Evolutionary conservation across 2,329 filamentous ascomycete genomes (phyloP).

Genomic region (Cyphellophora attinorum): DNA sequence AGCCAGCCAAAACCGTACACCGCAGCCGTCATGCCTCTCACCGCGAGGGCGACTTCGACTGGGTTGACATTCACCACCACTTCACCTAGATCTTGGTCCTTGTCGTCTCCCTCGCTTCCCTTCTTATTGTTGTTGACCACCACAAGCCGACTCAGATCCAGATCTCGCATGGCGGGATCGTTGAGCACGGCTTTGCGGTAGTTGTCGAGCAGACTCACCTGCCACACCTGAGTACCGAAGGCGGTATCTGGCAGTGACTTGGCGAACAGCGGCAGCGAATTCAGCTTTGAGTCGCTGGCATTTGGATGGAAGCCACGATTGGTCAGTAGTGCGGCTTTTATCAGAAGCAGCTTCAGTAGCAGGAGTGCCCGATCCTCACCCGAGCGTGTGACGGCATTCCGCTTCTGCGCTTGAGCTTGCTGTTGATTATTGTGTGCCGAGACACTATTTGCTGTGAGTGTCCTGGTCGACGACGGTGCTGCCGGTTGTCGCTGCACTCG

Average conservation of each 20-base stretch:
- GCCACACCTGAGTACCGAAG: slow-evolving; percentile 64
- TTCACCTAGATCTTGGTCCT: slow-evolving; percentile 45
- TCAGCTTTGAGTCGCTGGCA: slow-evolving; percentile 39
- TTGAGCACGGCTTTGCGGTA: slow-evolving; percentile 72
- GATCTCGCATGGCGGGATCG: slow-evolving; percentile 55
- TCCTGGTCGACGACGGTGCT: slow-evolving; percentile 4
- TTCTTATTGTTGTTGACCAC: slow-evolving; percentile 12
- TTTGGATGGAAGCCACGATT: slow-evolving; percentile 12
- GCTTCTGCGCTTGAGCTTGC: slow-evolving; percentile 2
- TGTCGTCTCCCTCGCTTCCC: slow-evolving; percentile 2
- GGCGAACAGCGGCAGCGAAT: slow-evolving; percentile 68
- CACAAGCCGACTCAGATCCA: slow-evolving; percentile 25
- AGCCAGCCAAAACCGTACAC: slow-evolving; percentile 65
- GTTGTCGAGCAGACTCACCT: slow-evolving; percentile 61
- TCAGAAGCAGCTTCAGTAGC: slow-evolving; percentile 66
- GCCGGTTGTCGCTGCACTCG: slow-evolving; percentile 3
- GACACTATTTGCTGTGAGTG: slow-evolving; percentile 1
- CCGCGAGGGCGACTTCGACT: slow-evolving; percentile 69
- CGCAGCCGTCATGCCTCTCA: slow-evolving; percentile 63
- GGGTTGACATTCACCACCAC: slow-evolving; percentile 55
- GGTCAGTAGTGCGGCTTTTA: slow-evolving; percentile 58
- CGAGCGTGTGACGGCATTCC: slow-evolving; percentile 22
- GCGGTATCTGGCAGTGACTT: slow-evolving; percentile 65
- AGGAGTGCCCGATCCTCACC: slow-evolving; percentile 66
- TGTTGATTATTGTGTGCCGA: slow-evolving; percentile 4